Base-by-base conservation (phyloP, 202 grass and related monocot species). In the Bolboschoenoplectus hybrid region DNA sequence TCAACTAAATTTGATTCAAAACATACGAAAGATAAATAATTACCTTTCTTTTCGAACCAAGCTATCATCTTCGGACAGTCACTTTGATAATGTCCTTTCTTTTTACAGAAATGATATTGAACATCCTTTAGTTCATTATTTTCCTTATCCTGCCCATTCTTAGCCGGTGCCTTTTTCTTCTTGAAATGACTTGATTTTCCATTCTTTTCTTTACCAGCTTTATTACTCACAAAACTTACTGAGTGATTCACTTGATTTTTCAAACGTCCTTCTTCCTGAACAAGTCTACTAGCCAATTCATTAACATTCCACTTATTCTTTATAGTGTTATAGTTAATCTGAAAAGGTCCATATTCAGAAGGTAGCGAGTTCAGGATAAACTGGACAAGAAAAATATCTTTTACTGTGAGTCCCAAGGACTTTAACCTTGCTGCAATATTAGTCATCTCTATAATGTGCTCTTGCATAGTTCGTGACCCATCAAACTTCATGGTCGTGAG, bases 11-110 rank as follows among this genome's bases (percentile, higher is more conserved):
- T 12, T 55, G 60, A 85, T 71, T 80, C 17, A 9, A 67, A 67
- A 67, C n/a, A 40, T 67, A 67, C 10, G 35, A 40, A 67, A 16
- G 35, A 67, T 40, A 67, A 2, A 63, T 73, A 5, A 17, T 51
- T 89, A 81, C 51, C 51, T 68, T 67, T 82, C 47, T 89, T 82
- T 35, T 38, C 32, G 11, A 76, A 62, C 75, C 55, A 89, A 12
- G 47, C 61, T 38, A 13, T 86, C 3, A 74, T 46, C 1, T 78
- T 67, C 2, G n/a, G 3, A 70, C 44, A 85, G 3, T 88, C 87
- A 51, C 67, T 74, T 43, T 86, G 39, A 86, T 51, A n/a, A 49
- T 86, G 70, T n/a, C 70, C 52, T 64, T 49, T 16, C 6, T 56
- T 75, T 16, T 85, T 83, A 39, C 14, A 87, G 38, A 82, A 87